Evolutionary conservation across 805 yeast species (phyloP).

Genomic region (Candida sithepensis): DNA sequence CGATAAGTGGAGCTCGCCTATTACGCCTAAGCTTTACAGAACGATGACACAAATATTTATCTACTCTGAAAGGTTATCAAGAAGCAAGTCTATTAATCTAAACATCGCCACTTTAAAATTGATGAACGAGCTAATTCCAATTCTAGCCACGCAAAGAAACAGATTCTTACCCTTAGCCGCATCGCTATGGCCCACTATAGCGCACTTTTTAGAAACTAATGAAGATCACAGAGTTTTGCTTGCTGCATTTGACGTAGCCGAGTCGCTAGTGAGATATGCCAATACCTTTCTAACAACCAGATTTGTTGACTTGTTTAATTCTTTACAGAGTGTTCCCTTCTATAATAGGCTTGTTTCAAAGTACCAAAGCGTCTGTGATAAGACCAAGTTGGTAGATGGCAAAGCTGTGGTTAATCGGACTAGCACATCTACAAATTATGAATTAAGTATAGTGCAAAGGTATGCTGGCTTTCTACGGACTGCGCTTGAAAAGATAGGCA

Average conservation of each 20-base stretch:
- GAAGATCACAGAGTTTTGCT: constrained; percentile 30
- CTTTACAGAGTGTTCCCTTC: constrained; percentile 4
- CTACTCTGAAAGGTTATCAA: constrained; percentile 65
- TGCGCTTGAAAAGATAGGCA: constrained; percentile 38
- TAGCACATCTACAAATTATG: constrained; percentile 26
- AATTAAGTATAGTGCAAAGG: constrained; percentile 22
- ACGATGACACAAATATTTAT: constrained; percentile 57
- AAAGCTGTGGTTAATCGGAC: constrained; percentile 13
- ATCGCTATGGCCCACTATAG: constrained; percentile 48
- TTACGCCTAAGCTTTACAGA: constrained; percentile 58
- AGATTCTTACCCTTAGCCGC: constrained; percentile 48
- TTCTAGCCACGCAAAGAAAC: constrained; percentile 47
- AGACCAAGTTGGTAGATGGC: background rate
- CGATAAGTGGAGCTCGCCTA: constrained; percentile 61
- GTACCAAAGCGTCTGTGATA: constrained; percentile 3
- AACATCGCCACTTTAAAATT: constrained; percentile 55
- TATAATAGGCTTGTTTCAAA: constrained; percentile 13
- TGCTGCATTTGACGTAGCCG: constrained; percentile 27
- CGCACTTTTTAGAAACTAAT: constrained; percentile 15
- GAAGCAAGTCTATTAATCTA: constrained; percentile 61
- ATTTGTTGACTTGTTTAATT: constrained; percentile 39
- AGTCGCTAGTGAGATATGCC: constrained; percentile 30
- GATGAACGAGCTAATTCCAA: constrained; percentile 40
- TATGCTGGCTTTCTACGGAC: constrained; percentile 31
- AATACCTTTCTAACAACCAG: constrained; percentile 46